Evolutionary conservation across 441 rosid species (phyloP).

Genomic region (Gossypium lobatum): DNA sequence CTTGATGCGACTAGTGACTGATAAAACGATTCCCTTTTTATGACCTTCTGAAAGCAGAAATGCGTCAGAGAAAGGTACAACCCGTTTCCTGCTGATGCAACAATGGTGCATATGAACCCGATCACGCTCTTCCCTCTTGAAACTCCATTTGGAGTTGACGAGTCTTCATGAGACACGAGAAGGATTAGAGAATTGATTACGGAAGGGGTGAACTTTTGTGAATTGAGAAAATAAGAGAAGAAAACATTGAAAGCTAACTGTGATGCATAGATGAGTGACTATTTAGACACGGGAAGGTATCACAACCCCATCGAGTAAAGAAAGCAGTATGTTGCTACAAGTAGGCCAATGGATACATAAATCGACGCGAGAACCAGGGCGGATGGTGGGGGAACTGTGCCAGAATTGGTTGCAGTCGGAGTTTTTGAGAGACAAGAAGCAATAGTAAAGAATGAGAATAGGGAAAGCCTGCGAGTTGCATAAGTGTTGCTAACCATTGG

Average conservation of each 20-base stretch:
- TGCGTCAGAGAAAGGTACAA: constrained; percentile 26
- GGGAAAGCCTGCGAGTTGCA: constrained; percentile 28
- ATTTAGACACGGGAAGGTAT: constrained; percentile 41
- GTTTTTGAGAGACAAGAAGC: constrained; percentile 17
- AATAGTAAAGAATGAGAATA: constrained; percentile 22
- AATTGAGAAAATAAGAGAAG: constrained; percentile 32
- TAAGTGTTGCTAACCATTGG: constrained; percentile 37
- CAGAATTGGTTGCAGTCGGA: not conserved
- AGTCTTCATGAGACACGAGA: constrained; percentile 19
- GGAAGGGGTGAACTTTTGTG: constrained; percentile 38
- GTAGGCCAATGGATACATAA: constrained; percentile 20
- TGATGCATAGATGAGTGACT: constrained; percentile 33
- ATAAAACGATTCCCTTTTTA: constrained; percentile 23
- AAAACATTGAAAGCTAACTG: constrained; percentile 36
- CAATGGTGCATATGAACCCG: constrained; percentile 29
- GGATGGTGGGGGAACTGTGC: constrained; percentile 14
- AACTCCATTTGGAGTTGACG: constrained; percentile 14
- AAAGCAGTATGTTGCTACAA: constrained; percentile 18
- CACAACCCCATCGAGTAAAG: constrained; percentile 21
- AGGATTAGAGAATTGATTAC: constrained; percentile 32
- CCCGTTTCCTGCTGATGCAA: constrained; percentile 28
- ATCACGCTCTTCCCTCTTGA: constrained; percentile 13
- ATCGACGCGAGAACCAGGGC: constrained; percentile 8
- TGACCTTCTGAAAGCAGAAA: constrained; percentile 20
- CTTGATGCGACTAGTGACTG: constrained; percentile 22